Evolutionary conservation across 371 early-diverging fungal species (phyloP).

Genomic region (Mortierella sp.): DNA sequence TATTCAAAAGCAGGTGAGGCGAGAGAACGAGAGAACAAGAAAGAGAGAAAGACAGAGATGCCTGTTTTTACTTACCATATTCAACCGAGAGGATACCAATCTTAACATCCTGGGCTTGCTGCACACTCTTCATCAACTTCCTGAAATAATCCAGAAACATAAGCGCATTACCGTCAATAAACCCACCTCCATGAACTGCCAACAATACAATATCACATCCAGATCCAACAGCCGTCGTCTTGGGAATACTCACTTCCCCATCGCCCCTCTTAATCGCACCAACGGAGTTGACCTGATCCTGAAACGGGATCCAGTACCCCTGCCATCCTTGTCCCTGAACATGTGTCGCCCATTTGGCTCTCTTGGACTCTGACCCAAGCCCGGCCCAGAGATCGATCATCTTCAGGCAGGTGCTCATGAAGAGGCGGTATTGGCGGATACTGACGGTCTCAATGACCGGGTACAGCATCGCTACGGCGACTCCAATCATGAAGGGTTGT

Average conservation of each 20-base stretch:
- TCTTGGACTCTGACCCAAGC: constrained; percentile 19
- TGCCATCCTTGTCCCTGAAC: constrained; percentile 31
- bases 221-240: constrained; percentile 14
- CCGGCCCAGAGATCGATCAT: constrained; percentile 19
- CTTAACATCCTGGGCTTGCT: constrained; percentile 60
- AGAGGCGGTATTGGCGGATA: constrained; percentile 29
- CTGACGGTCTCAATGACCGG: constrained; percentile 32
- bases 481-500: constrained; percentile 27
- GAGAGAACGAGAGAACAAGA: background rate
- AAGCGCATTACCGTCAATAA: constrained; percentile 34
- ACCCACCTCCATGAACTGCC: constrained; percentile 47
- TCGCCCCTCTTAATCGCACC: background rate
- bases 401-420: constrained; percentile 24
- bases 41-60: background rate
- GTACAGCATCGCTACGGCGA: constrained; percentile 22
- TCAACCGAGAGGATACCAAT: constrained; percentile 68
- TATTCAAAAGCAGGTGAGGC: no score
- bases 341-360: constrained; percentile 26
- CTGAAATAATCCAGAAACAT: constrained; percentile 37
- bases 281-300: constrained; percentile 19
- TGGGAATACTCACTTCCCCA: background rate
- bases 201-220: constrained; percentile 48
- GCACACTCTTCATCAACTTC: constrained; percentile 60
- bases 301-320: constrained; percentile 50
- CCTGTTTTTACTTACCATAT: constrained; percentile 58